phyloP scores from a whole-genome alignment of 1,284 basidiomycete species.

The Xerocomus nothofagi region DNA sequence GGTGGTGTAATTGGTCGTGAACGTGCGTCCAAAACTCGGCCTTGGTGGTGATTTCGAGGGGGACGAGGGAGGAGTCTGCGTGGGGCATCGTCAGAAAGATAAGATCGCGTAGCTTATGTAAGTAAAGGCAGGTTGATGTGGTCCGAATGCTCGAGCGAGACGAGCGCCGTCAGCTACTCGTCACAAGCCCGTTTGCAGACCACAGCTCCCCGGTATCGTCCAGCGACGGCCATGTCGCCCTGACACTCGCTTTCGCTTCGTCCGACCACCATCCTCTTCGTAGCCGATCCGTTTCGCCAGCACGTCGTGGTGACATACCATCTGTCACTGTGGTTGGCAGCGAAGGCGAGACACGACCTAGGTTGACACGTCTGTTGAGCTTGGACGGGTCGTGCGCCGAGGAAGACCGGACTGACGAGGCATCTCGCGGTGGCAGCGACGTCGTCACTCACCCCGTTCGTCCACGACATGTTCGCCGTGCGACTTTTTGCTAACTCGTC shows the following conservation, averaged over 20 bases:
- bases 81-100: conserved; percentile 63
- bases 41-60: conserved; percentile 65
- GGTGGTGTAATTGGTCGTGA: conserved; percentile 54
- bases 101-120: not conserved
- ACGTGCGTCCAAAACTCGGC: conserved; percentile 78
- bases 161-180: too few species aligned
- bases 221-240: too few species aligned
- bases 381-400: not conserved
- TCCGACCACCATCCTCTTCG: conserved; percentile 23
- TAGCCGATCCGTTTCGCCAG: conserved; percentile 14
- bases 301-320: not conserved
- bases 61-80: conserved; percentile 77
- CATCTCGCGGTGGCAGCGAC: not conserved
- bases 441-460: conserved; percentile 22
- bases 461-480: conserved; percentile 1
- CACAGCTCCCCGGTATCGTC: too few species aligned
- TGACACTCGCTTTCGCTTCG: not conserved
- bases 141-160: too few species aligned
- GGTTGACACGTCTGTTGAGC: conserved; percentile 2
- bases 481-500: not conserved
- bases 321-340: not conserved
- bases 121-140: too few species aligned
- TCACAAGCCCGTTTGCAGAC: too few species aligned
- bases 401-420: not conserved
- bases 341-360: conserved; percentile 5